These are phyloP conservation scores for Ceratocystis smalleyi DNA, from an alignment of 2,329 filamentous ascomycete species.

Conservation along the genomic window DNA sequence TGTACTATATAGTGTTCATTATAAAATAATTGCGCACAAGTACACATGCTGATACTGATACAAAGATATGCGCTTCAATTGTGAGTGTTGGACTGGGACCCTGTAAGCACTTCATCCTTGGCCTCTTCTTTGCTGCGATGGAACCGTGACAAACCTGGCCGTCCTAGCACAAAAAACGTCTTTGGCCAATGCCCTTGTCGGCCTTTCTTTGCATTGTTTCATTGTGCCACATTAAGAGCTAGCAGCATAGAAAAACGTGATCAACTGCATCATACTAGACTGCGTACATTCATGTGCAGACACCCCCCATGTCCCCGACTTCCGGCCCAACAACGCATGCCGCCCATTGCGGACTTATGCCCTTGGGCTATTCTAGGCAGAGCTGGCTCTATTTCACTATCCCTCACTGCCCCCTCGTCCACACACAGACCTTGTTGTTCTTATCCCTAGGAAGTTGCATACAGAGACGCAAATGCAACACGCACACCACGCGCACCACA, in stretches of 20 bases:
- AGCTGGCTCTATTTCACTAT: background rate
- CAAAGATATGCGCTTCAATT: background rate
- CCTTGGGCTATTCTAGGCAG: background rate
- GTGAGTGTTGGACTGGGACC: background rate
- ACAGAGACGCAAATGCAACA: background rate
- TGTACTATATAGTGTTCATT: too few relatives aligned
- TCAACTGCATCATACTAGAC: background rate
- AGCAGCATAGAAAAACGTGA: background rate
- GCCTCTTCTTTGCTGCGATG: background rate
- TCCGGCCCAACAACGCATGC: slow-evolving; percentile 1
- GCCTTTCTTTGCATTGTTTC: background rate
- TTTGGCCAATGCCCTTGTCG: background rate
- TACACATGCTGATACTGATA: background rate
- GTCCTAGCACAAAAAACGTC: background rate
- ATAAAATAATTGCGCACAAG: background rate
- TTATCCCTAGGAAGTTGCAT: background rate
- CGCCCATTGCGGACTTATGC: background rate
- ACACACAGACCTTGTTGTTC: background rate
- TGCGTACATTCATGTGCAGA: background rate
- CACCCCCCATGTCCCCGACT: background rate
- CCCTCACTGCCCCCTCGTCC: background rate
- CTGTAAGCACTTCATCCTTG: background rate
- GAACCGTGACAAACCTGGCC: background rate
- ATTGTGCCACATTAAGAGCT: background rate
- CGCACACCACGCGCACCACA: too few relatives aligned